These are phyloP conservation scores for Verticillium tricorpus DNA, from an alignment of 2,329 filamentous ascomycete genomes.

Conservation along the genomic window DNA sequence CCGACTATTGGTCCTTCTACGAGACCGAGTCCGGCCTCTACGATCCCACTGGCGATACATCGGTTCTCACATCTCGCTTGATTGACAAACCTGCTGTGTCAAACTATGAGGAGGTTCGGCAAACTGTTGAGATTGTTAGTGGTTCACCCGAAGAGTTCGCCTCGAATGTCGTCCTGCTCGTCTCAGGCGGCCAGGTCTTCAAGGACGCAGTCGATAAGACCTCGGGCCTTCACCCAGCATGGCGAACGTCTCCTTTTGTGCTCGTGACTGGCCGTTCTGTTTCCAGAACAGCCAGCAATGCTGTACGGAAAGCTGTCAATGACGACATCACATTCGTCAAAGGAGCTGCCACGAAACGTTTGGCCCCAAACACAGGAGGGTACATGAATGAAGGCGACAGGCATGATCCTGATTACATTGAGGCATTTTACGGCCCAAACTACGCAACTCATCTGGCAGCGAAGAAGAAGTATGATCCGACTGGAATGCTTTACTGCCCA, in stretches of 20 bases:
- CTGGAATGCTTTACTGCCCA: constrained; percentile 29
- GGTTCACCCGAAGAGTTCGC: constrained; percentile 16
- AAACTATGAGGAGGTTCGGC: constrained; percentile 13
- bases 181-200: constrained; percentile 24
- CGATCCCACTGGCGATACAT: constrained; percentile 17
- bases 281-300: constrained; percentile 11
- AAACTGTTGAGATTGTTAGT: constrained; percentile 20
- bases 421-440: constrained; percentile 29
- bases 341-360: constrained; percentile 22
- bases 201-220: constrained; percentile 17
- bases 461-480: constrained; percentile 29
- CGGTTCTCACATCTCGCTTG: constrained; percentile 21
- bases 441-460: constrained; percentile 22
- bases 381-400: constrained; percentile 39
- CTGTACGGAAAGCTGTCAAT: constrained; percentile 12
- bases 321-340: constrained; percentile 23
- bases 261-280: constrained; percentile 13
- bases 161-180: constrained; percentile 19
- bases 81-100: constrained; percentile 17
- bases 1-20: constrained; percentile 25
- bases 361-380: constrained; percentile 33
- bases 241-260: constrained; percentile 1
- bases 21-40: constrained; percentile 17
- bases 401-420: constrained; percentile 24
- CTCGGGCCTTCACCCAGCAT: constrained; percentile 18